Conservation (phyloP, 1,284 basidiomycete species). For the Cryptococcus jaspeensis region DNA sequence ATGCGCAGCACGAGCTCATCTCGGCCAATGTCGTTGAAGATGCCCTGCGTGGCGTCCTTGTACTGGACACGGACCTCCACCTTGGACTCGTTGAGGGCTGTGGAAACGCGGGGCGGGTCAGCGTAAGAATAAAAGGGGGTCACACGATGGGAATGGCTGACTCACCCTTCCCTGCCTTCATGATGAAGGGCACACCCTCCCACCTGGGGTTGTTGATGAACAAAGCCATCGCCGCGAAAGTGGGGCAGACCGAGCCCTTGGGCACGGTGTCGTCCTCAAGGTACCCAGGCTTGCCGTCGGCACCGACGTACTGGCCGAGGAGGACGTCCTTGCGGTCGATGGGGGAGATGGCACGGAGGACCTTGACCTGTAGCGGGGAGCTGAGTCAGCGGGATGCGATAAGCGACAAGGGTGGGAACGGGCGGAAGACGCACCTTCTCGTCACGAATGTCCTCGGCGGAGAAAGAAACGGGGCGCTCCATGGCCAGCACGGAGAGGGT, state of each 20-base stretch:
- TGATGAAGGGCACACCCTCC: slow-evolving; percentile 96
- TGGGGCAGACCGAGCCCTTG: slow-evolving; percentile 84
- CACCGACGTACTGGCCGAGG: slow-evolving; percentile 85
- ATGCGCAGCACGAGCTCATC: slow-evolving; percentile 95
- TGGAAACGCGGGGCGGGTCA: neutral
- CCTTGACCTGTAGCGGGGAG: slow-evolving; percentile 70
- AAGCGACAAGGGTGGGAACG: slow-evolving; percentile 4
- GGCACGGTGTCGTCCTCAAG: slow-evolving; percentile 93
- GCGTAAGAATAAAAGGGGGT: neutral
- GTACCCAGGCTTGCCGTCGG: slow-evolving; percentile 92
- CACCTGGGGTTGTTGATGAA: slow-evolving; percentile 92
- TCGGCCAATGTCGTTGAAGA: slow-evolving; percentile 90
- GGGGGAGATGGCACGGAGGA: slow-evolving; percentile 81
- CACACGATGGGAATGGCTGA: neutral
- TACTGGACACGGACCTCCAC: slow-evolving; percentile 95
- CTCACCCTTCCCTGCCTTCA: slow-evolving; percentile 92
- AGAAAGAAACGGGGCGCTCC: slow-evolving; percentile 96
- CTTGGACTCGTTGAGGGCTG: slow-evolving; percentile 93
- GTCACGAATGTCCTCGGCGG: slow-evolving; percentile 92
- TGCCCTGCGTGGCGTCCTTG: slow-evolving; percentile 91
- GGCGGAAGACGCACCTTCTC: slow-evolving; percentile 68
- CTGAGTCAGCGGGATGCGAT: neutral
- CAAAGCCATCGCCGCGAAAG: slow-evolving; percentile 81
- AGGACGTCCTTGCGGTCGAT: slow-evolving; percentile 74
- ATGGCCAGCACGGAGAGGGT: slow-evolving; percentile 89